Conservation (phyloP, 306 rosid species). For the Inga oerstediana region DNA sequence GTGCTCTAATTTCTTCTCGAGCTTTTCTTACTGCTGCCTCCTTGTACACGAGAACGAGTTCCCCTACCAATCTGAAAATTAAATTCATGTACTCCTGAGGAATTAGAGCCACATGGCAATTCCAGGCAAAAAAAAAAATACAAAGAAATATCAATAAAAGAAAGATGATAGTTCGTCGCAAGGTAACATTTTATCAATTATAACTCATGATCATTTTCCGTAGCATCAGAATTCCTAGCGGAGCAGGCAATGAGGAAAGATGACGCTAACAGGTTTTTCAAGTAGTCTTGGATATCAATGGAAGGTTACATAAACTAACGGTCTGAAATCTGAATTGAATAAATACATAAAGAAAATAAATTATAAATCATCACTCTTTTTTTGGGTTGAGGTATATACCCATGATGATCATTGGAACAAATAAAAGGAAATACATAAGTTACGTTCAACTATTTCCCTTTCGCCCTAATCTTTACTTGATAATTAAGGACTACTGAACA, state of each 20-base stretch:
- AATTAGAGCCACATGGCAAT: constrained; percentile 23
- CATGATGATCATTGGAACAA: constrained; percentile 8
- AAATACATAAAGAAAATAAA: background rate
- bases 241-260: background rate
- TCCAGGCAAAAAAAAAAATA: background rate
- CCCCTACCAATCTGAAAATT: constrained; percentile 68
- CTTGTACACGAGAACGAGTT: constrained; percentile 66
- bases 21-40: constrained; percentile 63
- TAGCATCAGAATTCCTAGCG: constrained; percentile 1
- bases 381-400: background rate
- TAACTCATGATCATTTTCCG: constrained; percentile 1
- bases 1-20: constrained; percentile 61
- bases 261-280: constrained; percentile 3
- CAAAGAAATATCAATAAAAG: constrained; percentile 14
- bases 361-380: background rate
- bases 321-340: background rate
- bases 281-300: background rate
- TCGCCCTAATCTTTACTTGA: background rate
- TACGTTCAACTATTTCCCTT: background rate
- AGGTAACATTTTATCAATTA: constrained; percentile 1
- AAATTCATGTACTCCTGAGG: constrained; percentile 20
- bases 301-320: background rate
- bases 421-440: background rate
- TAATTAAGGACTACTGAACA: constrained; percentile 2
- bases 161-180: background rate